These are phyloP conservation scores for Cymodocea nodosa DNA, from an alignment of 116 monocot species.

Conservation along the genomic window DNA sequence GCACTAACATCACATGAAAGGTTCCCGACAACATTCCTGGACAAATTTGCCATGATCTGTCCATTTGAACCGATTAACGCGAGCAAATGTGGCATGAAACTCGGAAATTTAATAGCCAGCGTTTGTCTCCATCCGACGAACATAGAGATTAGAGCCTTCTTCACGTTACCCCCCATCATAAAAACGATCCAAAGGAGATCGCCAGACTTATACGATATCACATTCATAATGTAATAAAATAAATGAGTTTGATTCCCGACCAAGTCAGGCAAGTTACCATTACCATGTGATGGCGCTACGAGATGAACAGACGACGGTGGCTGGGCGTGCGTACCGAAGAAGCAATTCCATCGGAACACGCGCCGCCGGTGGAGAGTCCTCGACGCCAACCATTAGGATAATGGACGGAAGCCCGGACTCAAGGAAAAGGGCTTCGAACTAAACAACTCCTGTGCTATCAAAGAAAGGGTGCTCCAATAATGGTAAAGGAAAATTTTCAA, in stretches of 20 bases:
- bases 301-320: not conserved
- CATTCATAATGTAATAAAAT: not conserved
- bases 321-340: not conserved
- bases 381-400: too few relatives aligned
- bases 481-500: too few relatives aligned
- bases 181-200: not conserved
- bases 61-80: too few relatives aligned
- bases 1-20: not conserved
- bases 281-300: not conserved
- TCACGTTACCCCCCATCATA: not conserved
- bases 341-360: not conserved
- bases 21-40: not conserved
- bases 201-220: not conserved
- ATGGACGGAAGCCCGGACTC: too few relatives aligned
- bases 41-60: not conserved
- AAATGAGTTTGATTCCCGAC: too few relatives aligned
- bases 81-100: not conserved
- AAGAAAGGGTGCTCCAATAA: too few relatives aligned
- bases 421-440: too few relatives aligned
- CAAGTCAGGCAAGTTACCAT: too few relatives aligned
- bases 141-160: not conserved
- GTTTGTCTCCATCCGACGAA: not conserved
- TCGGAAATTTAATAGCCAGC: not conserved
- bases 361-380: too few relatives aligned
- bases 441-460: too few relatives aligned